A percentile compares a stretch with the other conserved stretches of the same genome.
Evolutionary conservation across 1,284 basidiomycete species (phyloP).

Genomic region (Trichosporon coremiiforme): DNA sequence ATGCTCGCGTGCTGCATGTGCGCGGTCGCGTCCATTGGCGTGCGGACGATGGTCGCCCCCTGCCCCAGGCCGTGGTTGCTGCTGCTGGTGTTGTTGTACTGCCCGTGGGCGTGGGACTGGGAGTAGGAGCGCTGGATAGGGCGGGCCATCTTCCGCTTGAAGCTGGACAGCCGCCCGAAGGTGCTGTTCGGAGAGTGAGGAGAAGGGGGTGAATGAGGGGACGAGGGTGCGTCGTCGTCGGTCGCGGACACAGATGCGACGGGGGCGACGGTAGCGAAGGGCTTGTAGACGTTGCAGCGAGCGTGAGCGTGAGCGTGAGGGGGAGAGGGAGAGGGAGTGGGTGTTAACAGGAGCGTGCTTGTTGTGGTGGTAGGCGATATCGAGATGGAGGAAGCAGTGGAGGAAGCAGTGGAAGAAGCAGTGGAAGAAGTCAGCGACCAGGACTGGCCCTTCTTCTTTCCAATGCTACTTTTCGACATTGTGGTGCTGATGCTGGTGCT

Average conservation of each 20-base stretch:
- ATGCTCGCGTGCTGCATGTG: slow-evolving; percentile 27
- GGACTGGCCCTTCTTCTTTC: slow-evolving; percentile 4
- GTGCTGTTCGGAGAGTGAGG: not conserved
- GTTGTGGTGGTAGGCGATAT: not conserved
- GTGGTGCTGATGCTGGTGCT: not conserved
- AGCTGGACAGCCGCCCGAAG: not conserved
- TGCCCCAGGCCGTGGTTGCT: slow-evolving; percentile 23
- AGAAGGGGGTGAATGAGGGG: not conserved
- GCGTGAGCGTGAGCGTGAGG: no score
- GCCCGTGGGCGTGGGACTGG: slow-evolving; percentile 23
- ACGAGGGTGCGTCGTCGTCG: not conserved
- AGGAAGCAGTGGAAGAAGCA: no score
- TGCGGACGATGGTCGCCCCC: slow-evolving; percentile 41
- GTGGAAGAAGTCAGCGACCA: not conserved
- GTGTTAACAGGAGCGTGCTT: not conserved
- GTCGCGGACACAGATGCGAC: not conserved
- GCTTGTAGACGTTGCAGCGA: no score
- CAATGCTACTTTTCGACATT: not conserved
- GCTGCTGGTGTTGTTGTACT: no score
- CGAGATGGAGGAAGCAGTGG: not conserved
- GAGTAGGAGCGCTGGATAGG: slow-evolving; percentile 30
- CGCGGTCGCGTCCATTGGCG: slow-evolving; percentile 38
- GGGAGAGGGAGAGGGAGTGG: not conserved
- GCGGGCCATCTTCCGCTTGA: slow-evolving; percentile 1
- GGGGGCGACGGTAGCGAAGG: not conserved